Evolutionary conservation across 805 yeast species (phyloP), one percentile per base, ranked within the genome.

Genomic region (Ogataea allantospora): DNA sequence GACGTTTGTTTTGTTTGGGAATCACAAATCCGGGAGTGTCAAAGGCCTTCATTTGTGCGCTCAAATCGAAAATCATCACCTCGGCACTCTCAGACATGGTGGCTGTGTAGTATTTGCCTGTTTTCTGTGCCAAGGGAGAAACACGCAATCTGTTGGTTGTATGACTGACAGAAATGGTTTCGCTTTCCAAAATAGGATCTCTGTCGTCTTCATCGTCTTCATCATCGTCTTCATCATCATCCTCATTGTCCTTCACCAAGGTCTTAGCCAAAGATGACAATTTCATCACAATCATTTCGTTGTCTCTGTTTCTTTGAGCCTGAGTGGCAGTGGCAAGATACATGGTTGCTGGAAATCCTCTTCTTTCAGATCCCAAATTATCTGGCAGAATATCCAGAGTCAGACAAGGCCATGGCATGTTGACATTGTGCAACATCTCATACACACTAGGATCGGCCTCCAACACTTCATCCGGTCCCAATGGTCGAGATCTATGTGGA

Each of bases 381-480:
- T 93, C 99, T 5, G 96, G 95, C 36, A 93, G 66, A 14, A 93
- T 67, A 57, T 91, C 98, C 43, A 93, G 70, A 3, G 97, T 88
- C 58, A 93, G 67, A 66, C 97, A 88, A 9, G 99, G 98, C 98
- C 98, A 93, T 53, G 95, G 95, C 63, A 91, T 68, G 61, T 86
- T 86, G 43, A 91, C 87, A 53, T 85, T 86, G 63, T 93, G 99
- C 41, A 93, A 68, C 98, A 93, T 93, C 55, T 91, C 95, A 60
- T 93, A 93, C 3, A 91, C 96, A 6, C 88, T 70, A 30, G 96
- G 96, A 65, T 93, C 99, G 1, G 98, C 96, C 66, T 91, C 97
- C 57, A 93, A 71, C 9, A 84, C 95, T 67, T 93, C 98, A 66
- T 88, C 95, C 2, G 95, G 95, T 1, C 96, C 97, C 50, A 93